Conservation (phyloP, 2,329 filamentous ascomycete genomes). For the Pseudogymnoascus verrucosus region DNA sequence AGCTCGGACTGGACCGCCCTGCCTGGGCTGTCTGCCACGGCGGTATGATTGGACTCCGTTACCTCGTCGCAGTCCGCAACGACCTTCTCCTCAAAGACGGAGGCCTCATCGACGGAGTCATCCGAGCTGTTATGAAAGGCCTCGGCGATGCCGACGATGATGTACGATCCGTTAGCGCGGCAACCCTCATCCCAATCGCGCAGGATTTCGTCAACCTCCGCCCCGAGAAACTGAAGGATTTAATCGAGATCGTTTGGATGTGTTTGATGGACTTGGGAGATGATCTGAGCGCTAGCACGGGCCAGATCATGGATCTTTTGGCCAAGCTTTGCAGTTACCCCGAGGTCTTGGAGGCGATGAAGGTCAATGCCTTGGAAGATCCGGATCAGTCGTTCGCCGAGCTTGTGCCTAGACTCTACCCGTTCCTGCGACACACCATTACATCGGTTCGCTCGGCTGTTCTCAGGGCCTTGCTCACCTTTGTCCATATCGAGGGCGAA, state of each 20-base stretch:
- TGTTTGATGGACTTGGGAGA: constrained; percentile 95
- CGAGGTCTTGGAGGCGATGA: constrained; percentile 90
- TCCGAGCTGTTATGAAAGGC: constrained; percentile 89
- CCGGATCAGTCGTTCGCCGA: constrained; percentile 84
- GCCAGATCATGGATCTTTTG: constrained; percentile 95
- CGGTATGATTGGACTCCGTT: constrained; percentile 93
- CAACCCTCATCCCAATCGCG: constrained; percentile 93
- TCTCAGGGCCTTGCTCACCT: constrained; percentile 84
- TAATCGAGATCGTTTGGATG: constrained; percentile 96
- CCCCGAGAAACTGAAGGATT: constrained; percentile 64
- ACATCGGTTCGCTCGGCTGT: constrained; percentile 91
- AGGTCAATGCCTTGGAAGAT: constrained; percentile 73
- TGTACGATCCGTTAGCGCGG: constrained; percentile 91
- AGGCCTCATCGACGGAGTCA: constrained; percentile 84
- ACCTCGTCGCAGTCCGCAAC: constrained; percentile 89
- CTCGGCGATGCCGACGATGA: constrained; percentile 88
- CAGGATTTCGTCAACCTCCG: constrained; percentile 88
- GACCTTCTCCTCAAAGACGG: constrained; percentile 79
- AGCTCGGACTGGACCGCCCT: constrained; percentile 63
- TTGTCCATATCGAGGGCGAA: constrained; percentile 75
- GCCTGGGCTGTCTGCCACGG: constrained; percentile 96
- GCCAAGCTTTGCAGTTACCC: constrained; percentile 94
- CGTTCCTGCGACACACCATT: constrained; percentile 94
- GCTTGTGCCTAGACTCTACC: constrained; percentile 87
- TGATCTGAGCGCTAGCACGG: constrained; percentile 92